Evolutionary conservation across 1,284 basidiomycete species (phyloP).

Genomic region (Mrakiaceae sp.): DNA sequence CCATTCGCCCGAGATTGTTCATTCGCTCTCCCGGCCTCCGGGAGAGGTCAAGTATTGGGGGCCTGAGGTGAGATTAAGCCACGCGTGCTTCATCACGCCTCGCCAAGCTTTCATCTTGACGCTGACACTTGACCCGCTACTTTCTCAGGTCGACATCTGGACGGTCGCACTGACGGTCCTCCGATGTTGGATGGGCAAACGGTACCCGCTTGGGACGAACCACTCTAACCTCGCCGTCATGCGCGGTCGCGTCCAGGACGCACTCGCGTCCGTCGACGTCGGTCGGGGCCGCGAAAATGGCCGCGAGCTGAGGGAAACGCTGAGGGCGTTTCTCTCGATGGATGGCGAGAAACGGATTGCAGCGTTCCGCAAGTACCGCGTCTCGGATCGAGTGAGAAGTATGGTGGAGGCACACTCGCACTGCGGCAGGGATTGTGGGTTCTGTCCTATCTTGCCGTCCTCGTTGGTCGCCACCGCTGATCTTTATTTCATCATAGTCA

Average conservation of each 20-base stretch:
- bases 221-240: conserved; percentile 40
- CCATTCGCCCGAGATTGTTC: conserved; percentile 44
- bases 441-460: background rate
- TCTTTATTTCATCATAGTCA: conserved; percentile 31
- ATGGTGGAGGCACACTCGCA: conserved; percentile 12
- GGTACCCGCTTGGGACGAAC: conserved; percentile 43
- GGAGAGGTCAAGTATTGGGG: conserved; percentile 41
- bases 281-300: conserved; percentile 22
- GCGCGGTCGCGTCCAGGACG: conserved; percentile 36
- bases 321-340: conserved; percentile 39
- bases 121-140: conserved; percentile 23
- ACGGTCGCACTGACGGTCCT: conserved; percentile 44
- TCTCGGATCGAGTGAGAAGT: too few species aligned
- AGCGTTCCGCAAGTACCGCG: conserved; percentile 28
- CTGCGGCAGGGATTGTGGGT: conserved; percentile 9
- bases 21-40: conserved; percentile 38
- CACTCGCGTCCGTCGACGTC: conserved; percentile 28
- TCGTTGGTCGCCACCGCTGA: background rate
- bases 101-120: background rate
- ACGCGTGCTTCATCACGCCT: background rate
- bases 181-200: conserved; percentile 38
- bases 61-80: conserved; percentile 19
- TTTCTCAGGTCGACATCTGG: conserved; percentile 44
- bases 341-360: conserved; percentile 38
- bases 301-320: conserved; percentile 32